phyloP scores from a whole-genome alignment of 805 yeast genomes.

The Wickerhamiella cacticola region DNA sequence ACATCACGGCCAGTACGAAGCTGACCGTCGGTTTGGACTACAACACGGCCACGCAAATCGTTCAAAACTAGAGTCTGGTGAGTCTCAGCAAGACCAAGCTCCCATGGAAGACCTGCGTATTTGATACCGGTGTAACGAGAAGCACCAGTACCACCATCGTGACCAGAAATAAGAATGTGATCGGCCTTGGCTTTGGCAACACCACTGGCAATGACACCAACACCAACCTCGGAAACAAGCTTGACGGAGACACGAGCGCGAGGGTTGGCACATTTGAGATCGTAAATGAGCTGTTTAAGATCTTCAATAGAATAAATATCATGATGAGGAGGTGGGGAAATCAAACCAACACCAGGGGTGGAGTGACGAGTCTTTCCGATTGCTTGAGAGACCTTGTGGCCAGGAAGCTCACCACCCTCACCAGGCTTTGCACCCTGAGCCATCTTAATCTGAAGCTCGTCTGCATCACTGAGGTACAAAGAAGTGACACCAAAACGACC shows the following conservation, averaged over 20 bases:
- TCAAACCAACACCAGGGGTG: slow-evolving; percentile 91
- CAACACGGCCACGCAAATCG: slow-evolving; percentile 89
- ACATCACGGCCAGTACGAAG: slow-evolving; percentile 93
- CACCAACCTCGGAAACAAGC: slow-evolving; percentile 96
- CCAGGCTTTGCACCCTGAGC: slow-evolving; percentile 99
- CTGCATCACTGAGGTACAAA: slow-evolving; percentile 86
- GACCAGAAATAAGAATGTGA: slow-evolving; percentile 89
- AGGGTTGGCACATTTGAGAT: slow-evolving; percentile 92
- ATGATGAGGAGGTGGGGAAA: slow-evolving; percentile 98
- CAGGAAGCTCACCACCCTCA: slow-evolving; percentile 98
- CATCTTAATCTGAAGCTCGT: slow-evolving; percentile 94
- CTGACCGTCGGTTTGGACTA: slow-evolving; percentile 98
- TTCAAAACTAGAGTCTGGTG: slow-evolving; percentile 94
- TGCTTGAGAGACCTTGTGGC: slow-evolving; percentile 73
- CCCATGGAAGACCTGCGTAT: slow-evolving; percentile 98
- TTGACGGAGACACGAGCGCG: slow-evolving; percentile 94
- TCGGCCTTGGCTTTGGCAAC: slow-evolving; percentile 99
- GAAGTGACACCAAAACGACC: slow-evolving; percentile 98
- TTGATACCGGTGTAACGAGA: slow-evolving; percentile 95
- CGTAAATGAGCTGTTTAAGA: slow-evolving; percentile 90
- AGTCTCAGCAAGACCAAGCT: slow-evolving; percentile 93
- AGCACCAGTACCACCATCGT: slow-evolving; percentile 99
- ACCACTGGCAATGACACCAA: slow-evolving; percentile 97
- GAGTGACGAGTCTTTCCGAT: slow-evolving; percentile 96
- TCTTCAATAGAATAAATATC: slow-evolving; percentile 97